A percentile compares a stretch with the other conserved stretches of the same genome.
Evolutionary conservation across 306 rosid species (phyloP).

Genomic region (Castanea crenata): DNA sequence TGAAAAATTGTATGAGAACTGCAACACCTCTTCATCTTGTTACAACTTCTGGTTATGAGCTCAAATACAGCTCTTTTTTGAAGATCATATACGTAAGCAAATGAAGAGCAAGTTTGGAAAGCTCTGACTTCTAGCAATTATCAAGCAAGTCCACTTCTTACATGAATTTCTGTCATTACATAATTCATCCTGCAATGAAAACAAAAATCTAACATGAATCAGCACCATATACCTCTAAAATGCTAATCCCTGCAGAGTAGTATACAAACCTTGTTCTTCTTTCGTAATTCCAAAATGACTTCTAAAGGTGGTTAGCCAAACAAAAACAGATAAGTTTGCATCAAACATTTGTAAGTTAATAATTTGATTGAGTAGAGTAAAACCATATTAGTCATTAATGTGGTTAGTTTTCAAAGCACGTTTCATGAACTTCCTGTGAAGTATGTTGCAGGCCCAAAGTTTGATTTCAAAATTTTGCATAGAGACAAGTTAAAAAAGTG

Average conservation of each 20-base stretch:
- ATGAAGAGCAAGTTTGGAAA: neutral
- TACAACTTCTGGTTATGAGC: neutral
- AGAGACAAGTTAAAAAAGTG: neutral
- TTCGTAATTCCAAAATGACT: constrained; percentile 63
- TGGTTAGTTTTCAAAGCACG: neutral
- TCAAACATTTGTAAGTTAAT: neutral
- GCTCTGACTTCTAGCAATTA: neutral
- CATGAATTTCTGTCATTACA: constrained; percentile 66
- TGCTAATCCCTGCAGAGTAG: neutral
- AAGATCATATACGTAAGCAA: neutral
- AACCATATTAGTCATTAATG: neutral
- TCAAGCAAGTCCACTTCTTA: constrained; percentile 44
- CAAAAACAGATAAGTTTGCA: constrained; percentile 8
- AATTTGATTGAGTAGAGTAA: neutral
- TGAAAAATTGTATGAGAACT: neutral
- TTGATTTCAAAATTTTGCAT: neutral
- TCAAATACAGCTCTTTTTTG: neutral
- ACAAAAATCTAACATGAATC: neutral
- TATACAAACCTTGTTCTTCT: constrained; percentile 59
- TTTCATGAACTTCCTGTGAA: too few species aligned
- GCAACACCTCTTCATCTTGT: neutral
- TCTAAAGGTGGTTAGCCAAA: constrained; percentile 77
- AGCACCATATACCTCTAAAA: constrained; percentile 8
- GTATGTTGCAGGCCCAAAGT: neutral
- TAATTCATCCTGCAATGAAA: constrained; percentile 52